Evolutionary conservation across 2,329 filamentous ascomycete species (phyloP).

Genomic region (Penicillium italicum): DNA sequence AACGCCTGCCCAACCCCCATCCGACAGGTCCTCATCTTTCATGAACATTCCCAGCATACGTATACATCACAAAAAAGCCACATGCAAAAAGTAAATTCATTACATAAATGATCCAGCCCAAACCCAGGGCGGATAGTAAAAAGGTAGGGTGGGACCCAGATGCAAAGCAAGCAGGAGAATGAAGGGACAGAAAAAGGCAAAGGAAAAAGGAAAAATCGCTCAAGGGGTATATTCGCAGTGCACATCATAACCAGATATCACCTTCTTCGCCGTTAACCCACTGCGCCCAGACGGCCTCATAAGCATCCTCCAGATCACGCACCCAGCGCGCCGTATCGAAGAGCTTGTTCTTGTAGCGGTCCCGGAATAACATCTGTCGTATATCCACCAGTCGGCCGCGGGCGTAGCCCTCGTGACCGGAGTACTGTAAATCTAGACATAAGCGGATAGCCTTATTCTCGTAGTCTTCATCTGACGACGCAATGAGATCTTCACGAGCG

Average conservation of each 20-base stretch:
- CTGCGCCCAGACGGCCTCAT: constrained; percentile 79
- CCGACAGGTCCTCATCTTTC: constrained; percentile 1
- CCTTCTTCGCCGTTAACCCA: constrained; percentile 87
- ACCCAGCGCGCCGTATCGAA: constrained; percentile 95
- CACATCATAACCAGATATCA: constrained; percentile 74
- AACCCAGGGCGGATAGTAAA: background rate
- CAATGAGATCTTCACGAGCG: constrained; percentile 73
- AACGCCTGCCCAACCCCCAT: background rate
- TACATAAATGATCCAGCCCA: constrained; percentile 2
- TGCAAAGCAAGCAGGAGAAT: background rate
- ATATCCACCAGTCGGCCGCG: constrained; percentile 72
- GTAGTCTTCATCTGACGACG: constrained; percentile 74
- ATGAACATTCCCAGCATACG: background rate
- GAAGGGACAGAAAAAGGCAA: background rate
- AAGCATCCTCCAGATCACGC: constrained; percentile 79
- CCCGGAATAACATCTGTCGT: constrained; percentile 75
- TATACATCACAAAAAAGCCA: constrained; percentile 1
- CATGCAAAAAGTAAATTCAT: background rate
- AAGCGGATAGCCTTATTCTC: constrained; percentile 71
- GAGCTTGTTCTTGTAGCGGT: constrained; percentile 78
- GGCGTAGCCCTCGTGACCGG: constrained; percentile 26
- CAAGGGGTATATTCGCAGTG: constrained; percentile 37
- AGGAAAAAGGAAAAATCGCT: constrained; percentile 28
- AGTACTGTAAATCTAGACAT: constrained; percentile 62
- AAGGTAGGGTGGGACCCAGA: constrained; percentile 1